Base-by-base conservation (phyloP, 2,329 filamentous ascomycete species). In the Epichloe elymi region DNA sequence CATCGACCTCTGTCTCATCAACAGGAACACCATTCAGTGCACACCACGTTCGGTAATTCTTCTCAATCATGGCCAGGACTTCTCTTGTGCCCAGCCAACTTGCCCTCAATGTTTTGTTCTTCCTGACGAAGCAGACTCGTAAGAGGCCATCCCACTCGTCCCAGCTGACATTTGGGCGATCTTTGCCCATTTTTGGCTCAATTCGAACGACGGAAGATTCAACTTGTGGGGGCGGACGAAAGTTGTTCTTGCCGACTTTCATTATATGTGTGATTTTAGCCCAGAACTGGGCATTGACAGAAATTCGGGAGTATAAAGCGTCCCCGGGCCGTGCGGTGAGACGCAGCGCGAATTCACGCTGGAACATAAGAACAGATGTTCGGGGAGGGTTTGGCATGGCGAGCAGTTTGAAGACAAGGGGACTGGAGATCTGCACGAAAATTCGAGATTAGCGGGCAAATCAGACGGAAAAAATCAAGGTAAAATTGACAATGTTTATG, bases 211-310 rank as follows among this genome's bases (percentile, higher is more conserved):
- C 90, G 52, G 85, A 90, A 7, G 82, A 88, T 68, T 98, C 93
- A 52, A 98, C 93, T 62, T 88, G 80, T 8, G 93, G 93, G 1
- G 93, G 91, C 0, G 93, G 93, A 55, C 88, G 88, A 77, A 97
- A 98, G 72, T 97, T 97, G 69, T 94, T 93, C 69, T 85, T 86
- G 57, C 90, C 89, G 44, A 97, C 91, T 71, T 95, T 95, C 83
- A 95, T 88, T 59, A 95, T 82, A 66, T 77, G 73, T n/a, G 72
- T 74, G 60, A 76, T 74, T 54, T 73, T 74, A 53, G 74, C 86
- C 66, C 73, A 96, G 76, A 97, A 95, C 65, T 97, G 91, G 17
- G 86, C 88, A 61, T 97, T 97, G 53, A 95, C 91, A 1, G 81
- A 86, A 26, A 97, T 75, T n/a, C 93, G 79, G 57, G 83, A 89